A percentile compares a stretch with the other conserved stretches of the same genome.
These are phyloP conservation scores for Scutellaria galericulata DNA, from an alignment of 257 asterid genomes.

Conservation along the genomic window DNA sequence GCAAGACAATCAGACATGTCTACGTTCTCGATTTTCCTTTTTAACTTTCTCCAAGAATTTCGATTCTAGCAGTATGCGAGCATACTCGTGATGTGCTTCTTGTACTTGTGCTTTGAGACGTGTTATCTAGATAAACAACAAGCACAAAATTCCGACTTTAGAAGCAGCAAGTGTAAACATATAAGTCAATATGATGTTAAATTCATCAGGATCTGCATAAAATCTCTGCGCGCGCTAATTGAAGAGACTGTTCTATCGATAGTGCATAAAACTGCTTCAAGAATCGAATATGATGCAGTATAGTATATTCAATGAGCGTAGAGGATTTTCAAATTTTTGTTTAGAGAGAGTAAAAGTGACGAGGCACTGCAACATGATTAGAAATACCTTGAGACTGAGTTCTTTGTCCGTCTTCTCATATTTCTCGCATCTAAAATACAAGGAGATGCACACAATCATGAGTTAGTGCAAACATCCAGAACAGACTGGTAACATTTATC, in stretches of 20 bases:
- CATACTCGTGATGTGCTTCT: constrained; percentile 47
- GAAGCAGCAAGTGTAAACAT: neutral
- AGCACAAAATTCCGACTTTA: neutral
- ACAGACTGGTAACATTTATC: neutral
- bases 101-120: constrained; percentile 45
- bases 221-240: neutral
- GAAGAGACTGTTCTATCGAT: neutral
- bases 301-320: constrained; percentile 3
- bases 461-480: constrained; percentile 6
- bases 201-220: neutral
- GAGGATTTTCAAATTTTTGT: neutral
- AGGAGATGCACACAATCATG: constrained; percentile 1
- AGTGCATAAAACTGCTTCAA: neutral
- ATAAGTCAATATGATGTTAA: neutral
- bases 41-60: constrained; percentile 51
- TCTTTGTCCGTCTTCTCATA: constrained; percentile 58
- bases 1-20: constrained; percentile 20
- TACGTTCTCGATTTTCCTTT: constrained; percentile 34
- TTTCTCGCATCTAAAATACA: constrained; percentile 63
- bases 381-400: constrained; percentile 66
- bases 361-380: neutral
- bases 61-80: constrained; percentile 51
- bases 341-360: neutral
- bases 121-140: constrained; percentile 45
- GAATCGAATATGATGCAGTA: neutral